Evolutionary conservation across 352 stramenopile species (phyloP), one percentile per base, ranked within the genome.

Genomic region (Phytophthora multivora): DNA sequence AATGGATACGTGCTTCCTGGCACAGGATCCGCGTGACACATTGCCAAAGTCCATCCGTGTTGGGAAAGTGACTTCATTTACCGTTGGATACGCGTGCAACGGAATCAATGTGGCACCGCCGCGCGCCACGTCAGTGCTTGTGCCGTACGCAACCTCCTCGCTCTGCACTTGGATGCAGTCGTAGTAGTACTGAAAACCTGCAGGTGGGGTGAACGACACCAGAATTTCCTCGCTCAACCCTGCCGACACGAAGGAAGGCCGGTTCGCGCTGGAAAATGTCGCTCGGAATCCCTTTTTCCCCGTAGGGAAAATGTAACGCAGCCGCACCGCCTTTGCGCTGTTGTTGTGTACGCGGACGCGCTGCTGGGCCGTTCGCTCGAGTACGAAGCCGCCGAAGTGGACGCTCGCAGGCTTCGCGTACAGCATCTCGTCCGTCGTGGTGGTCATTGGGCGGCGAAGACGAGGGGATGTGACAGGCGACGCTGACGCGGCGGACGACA

Each of bases 101-200:
- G 90, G 89, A 21, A 97, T 68, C 33, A 94, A 59, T 7, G 83
- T 75, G 40, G 69, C 75, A 33, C 78, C 77, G 10, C 65, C 47
- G 7, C 74, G 68, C 28, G 55, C 52, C 7, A 71, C 62, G 25
- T 79, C 63, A 12, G 78, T 51, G 53, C 77, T 91, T 33, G 79
- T 88, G 12, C 74, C 69, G 49, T 90, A 91, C 40, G 74, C 80
- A 13, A 91, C 79, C 28, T 95, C 73, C 50, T 91, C 82, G 55
- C 84, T 88, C 13, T 65, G 69, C 45, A 97, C 77, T 31, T 88
- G 73, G 40, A 97, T 65, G 49, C 81, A 94, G 71, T 97, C 90
- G 73, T 96, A 94, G 70, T 97, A 92, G 71, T 97, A 97, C 52
- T 94, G 87, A 48, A 89, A 93, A 31, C 53, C 66, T 33, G 88